phyloP scores from a whole-genome alignment of 1,284 basidiomycete species.

The Trametes polyzona region DNA sequence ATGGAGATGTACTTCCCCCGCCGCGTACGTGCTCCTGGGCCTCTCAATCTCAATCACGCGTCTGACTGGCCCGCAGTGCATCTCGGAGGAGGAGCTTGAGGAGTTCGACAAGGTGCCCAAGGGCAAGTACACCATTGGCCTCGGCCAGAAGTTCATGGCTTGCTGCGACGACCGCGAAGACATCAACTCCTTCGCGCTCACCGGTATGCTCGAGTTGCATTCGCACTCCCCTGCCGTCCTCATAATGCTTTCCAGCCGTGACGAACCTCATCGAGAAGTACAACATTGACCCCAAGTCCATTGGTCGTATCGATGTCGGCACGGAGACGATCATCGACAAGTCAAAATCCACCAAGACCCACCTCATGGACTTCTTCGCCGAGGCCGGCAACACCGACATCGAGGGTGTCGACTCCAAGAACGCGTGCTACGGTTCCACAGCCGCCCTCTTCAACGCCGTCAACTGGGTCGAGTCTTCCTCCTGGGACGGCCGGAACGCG shows the following conservation, averaged over 20 bases:
- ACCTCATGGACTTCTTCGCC: slow-evolving; percentile 97
- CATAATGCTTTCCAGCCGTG: slow-evolving; percentile 57
- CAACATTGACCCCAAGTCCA: slow-evolving; percentile 94
- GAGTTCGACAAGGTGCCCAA: slow-evolving; percentile 94
- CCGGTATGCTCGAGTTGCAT: slow-evolving; percentile 62
- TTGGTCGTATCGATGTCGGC: slow-evolving; percentile 97
- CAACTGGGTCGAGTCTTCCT: slow-evolving; percentile 95
- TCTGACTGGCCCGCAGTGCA: slow-evolving; percentile 60
- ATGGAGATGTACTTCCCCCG: slow-evolving; percentile 95
- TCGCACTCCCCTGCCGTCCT: slow-evolving; percentile 2
- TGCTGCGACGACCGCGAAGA: slow-evolving; percentile 98
- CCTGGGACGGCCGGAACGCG: slow-evolving; percentile 99
- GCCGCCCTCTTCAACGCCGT: slow-evolving; percentile 97
- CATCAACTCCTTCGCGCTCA: slow-evolving; percentile 97
- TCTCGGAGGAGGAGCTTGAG: slow-evolving; percentile 95
- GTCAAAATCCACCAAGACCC: slow-evolving; percentile 98
- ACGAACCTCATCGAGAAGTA: slow-evolving; percentile 90
- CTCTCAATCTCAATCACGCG: slow-evolving; percentile 24
- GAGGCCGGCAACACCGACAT: slow-evolving; percentile 94
- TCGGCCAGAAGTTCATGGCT: slow-evolving; percentile 98
- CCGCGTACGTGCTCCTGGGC: slow-evolving; percentile 60
- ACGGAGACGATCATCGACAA: slow-evolving; percentile 99
- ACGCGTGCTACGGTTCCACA: slow-evolving; percentile 98
- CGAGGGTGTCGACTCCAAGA: slow-evolving; percentile 99
- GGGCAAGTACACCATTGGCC: slow-evolving; percentile 99